These are phyloP conservation scores for Magnolia sinica DNA, from an alignment of 164 flowering plant species.

Conservation along the genomic window DNA sequence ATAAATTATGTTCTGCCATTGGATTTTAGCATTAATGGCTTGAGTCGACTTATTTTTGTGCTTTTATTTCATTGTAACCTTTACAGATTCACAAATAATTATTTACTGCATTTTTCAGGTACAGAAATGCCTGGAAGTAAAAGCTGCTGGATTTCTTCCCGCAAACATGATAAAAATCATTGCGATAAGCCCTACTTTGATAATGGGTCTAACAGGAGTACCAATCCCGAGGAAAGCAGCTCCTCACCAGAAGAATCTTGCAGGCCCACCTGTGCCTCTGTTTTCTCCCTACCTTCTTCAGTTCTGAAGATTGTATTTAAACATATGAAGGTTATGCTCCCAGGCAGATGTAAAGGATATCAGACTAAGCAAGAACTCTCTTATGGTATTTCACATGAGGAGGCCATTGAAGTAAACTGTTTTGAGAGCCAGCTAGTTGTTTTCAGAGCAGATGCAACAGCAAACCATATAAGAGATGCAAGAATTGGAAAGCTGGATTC, in stretches of 20 bases:
- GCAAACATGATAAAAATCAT: constrained; percentile 13
- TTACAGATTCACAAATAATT: not conserved
- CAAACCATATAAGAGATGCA: constrained; percentile 14
- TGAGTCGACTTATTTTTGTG: not conserved
- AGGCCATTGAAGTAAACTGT: constrained; percentile 9
- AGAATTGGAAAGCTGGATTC: constrained; percentile 34
- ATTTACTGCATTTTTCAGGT: constrained; percentile 25
- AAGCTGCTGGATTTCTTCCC: constrained; percentile 13
- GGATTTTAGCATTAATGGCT: too few species aligned
- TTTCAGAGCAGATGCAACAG: constrained; percentile 8
- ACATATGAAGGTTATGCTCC: constrained; percentile 28
- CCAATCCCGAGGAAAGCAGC: constrained; percentile 21
- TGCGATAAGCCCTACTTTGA: constrained; percentile 17
- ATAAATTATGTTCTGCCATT: too few species aligned
- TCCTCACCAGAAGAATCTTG: constrained; percentile 18
- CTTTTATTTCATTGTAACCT: not conserved
- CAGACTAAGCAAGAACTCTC: constrained; percentile 7
- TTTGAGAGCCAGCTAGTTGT: constrained; percentile 12
- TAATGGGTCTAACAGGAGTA: constrained; percentile 15
- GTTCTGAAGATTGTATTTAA: constrained; percentile 39
- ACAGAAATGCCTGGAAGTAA: constrained; percentile 18
- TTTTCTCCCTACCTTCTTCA: constrained; percentile 21
- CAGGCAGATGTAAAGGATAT: constrained; percentile 5
- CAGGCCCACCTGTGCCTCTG: constrained; percentile 8
- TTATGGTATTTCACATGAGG: constrained; percentile 14